phyloP scores from a whole-genome alignment of 2,329 filamentous ascomycete genomes.

The Sarocladium strictum region DNA sequence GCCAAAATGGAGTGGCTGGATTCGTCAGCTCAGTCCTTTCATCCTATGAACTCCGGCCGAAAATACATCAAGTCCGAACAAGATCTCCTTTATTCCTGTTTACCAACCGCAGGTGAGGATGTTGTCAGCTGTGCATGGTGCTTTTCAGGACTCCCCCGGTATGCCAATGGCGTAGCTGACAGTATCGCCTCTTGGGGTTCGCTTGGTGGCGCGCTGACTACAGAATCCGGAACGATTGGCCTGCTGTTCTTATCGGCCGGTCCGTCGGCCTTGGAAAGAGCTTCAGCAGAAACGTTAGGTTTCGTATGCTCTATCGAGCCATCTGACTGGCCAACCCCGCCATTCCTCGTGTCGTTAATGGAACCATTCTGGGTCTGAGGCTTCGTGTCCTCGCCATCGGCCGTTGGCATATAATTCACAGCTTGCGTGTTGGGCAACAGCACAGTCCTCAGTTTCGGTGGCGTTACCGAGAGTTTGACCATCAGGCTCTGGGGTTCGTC shows the following conservation, averaged over 20 bases:
- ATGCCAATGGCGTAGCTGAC: conserved; percentile 44
- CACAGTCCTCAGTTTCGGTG: conserved; percentile 30
- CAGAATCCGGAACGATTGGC: neutral
- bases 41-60: conserved; percentile 20
- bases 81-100: conserved; percentile 19
- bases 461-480: conserved; percentile 61
- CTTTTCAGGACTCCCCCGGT: conserved; percentile 59
- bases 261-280: neutral
- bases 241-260: conserved; percentile 6
- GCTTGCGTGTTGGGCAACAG: conserved; percentile 19
- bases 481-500: conserved; percentile 57
- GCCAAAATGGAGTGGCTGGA: neutral
- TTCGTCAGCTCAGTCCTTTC: conserved; percentile 14
- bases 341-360: neutral
- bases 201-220: neutral
- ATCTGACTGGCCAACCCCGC: neutral
- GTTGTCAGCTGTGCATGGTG: conserved; percentile 25
- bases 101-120: conserved; percentile 24
- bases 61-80: conserved; percentile 13
- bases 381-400: neutral
- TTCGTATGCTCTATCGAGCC: neutral
- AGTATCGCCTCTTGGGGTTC: conserved; percentile 21
- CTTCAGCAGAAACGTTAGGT: neutral
- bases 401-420: conserved; percentile 1
- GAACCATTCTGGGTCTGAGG: neutral